Base-by-base conservation (phyloP, 176 grass and related monocot species). In the Chloris gayana region DNA sequence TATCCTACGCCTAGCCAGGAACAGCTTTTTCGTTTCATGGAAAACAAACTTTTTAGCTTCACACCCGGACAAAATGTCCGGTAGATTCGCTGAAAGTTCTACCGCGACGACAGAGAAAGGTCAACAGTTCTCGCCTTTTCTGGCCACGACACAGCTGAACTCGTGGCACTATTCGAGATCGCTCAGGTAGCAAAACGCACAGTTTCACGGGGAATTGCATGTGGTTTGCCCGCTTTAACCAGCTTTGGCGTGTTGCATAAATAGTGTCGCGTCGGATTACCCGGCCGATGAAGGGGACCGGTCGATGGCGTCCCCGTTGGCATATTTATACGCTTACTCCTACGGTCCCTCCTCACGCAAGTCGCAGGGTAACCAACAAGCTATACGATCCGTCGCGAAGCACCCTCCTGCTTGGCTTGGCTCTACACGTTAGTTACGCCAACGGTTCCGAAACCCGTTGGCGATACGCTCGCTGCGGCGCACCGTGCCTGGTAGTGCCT, bases 11-110 rank as follows among this genome's bases (percentile, higher is more conserved):
- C n/a, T n/a, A n/a, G n/a, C n/a, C n/a, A n/a, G n/a, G n/a, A n/a
- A n/a, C 58, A 61, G 58, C 25, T 29, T 61, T 61, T 61, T 14
- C 0, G 58, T 61, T 61, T 29, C 25, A 61, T 61, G 58, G 10
- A 61, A n/a, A 58, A 19, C 11, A n/a, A 22, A 14, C 10, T 64
- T 74, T 54, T 27, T 39, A 35, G 22, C 45, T 35, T n/a, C n/a
- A n/a, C 61, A 7, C 10, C 9, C 18, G 44, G 22, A 50, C 34
- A 26, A 63, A 86, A 74, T 15, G 21, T 24, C 9, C 14, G 4
- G 8, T 29, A 58, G 58, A 21, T 71, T 50, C 38, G 2, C 51
- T 38, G 27, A 69, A 84, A 50, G 53, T 37, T 84, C 68, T 22
- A 27, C 22, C 7, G 51, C 51, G 1, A 47, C 42, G 10, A 45